Evolutionary conservation across 2,329 filamentous ascomycete genomes (phyloP).

Genomic region (Fusarium stilboides): DNA sequence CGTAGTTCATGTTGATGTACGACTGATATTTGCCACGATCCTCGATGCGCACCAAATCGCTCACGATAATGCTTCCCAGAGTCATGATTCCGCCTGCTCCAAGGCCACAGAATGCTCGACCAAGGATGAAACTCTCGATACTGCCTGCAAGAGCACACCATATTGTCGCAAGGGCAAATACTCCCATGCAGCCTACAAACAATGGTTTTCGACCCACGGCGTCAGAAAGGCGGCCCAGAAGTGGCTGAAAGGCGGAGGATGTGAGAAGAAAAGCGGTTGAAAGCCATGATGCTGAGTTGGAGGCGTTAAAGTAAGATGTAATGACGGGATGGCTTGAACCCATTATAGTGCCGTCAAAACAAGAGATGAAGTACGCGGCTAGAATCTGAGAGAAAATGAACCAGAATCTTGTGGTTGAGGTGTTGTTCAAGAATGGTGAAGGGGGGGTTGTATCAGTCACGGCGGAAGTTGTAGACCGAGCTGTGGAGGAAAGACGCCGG

Average conservation of each 20-base stretch:
- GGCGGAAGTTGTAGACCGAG: slow-evolving; percentile 30
- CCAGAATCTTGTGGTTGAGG: slow-evolving; percentile 70
- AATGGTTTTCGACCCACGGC: slow-evolving; percentile 77
- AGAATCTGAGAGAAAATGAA: slow-evolving; percentile 73
- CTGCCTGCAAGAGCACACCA: slow-evolving; percentile 79
- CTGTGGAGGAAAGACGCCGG: slow-evolving; percentile 34
- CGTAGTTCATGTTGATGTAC: slow-evolving; percentile 77
- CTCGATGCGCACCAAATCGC: slow-evolving; percentile 81
- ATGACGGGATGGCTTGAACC: slow-evolving; percentile 86
- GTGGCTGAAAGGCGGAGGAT: slow-evolving; percentile 81
- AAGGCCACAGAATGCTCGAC: slow-evolving; percentile 79
- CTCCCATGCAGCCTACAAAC: slow-evolving; percentile 73
- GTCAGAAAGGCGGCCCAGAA: slow-evolving; percentile 82
- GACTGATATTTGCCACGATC: slow-evolving; percentile 79
- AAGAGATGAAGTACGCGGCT: slow-evolving; percentile 70
- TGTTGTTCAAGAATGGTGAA: slow-evolving; percentile 61
- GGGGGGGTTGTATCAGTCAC: slow-evolving; percentile 26
- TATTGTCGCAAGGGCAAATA: slow-evolving; percentile 76
- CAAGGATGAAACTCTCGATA: slow-evolving; percentile 79
- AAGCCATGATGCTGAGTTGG: slow-evolving; percentile 86
- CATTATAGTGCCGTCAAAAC: slow-evolving; percentile 86
- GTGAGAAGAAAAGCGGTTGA: slow-evolving; percentile 85
- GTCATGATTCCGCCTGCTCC: slow-evolving; percentile 81
- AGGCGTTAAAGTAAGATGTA: slow-evolving; percentile 83
- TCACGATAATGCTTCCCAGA: slow-evolving; percentile 79